phyloP scores from a whole-genome alignment of 1,284 basidiomycete genomes.

The Malassezia psittaci region DNA sequence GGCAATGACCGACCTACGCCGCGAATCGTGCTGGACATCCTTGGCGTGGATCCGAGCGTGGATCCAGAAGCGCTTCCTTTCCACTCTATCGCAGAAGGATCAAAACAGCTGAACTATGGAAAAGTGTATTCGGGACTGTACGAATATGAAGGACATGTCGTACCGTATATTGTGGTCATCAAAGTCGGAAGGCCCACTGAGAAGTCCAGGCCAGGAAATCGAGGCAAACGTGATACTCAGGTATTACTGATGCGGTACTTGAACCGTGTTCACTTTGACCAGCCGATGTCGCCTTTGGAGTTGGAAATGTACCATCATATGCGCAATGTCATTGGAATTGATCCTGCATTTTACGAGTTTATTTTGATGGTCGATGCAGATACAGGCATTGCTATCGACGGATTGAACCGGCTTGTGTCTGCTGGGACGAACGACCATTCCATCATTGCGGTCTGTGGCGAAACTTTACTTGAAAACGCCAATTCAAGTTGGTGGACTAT shows the following conservation, averaged over 20 bases:
- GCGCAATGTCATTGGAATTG: conserved; percentile 98
- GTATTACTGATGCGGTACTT: conserved; percentile 93
- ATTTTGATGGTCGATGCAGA: conserved; percentile 94
- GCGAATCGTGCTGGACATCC: conserved; percentile 85
- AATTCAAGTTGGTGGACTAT: conserved; percentile 91
- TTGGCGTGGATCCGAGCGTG: conserved; percentile 81
- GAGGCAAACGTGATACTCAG: conserved; percentile 65
- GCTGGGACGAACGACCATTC: conserved; percentile 80
- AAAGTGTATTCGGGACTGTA: conserved; percentile 96
- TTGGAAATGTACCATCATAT: conserved; percentile 98
- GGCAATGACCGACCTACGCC: conserved; percentile 59
- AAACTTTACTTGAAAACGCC: conserved; percentile 77
- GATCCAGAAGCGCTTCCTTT: conserved; percentile 93
- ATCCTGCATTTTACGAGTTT: conserved; percentile 96
- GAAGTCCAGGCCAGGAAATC: conserved; percentile 78
- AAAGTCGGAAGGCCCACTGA: conserved; percentile 95
- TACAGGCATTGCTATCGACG: conserved; percentile 70
- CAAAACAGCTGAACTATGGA: conserved; percentile 94
- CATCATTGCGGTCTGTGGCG: conserved; percentile 81
- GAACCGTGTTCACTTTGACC: conserved; percentile 95
- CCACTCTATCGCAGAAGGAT: conserved; percentile 82
- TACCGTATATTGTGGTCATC: conserved; percentile 90
- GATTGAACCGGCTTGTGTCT: conserved; percentile 78
- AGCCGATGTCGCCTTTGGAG: conserved; percentile 91
- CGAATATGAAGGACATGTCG: conserved; percentile 85